These are phyloP conservation scores for Haberlea rhodopensis DNA, from an alignment of 257 asterid genomes.

Conservation along the genomic window DNA sequence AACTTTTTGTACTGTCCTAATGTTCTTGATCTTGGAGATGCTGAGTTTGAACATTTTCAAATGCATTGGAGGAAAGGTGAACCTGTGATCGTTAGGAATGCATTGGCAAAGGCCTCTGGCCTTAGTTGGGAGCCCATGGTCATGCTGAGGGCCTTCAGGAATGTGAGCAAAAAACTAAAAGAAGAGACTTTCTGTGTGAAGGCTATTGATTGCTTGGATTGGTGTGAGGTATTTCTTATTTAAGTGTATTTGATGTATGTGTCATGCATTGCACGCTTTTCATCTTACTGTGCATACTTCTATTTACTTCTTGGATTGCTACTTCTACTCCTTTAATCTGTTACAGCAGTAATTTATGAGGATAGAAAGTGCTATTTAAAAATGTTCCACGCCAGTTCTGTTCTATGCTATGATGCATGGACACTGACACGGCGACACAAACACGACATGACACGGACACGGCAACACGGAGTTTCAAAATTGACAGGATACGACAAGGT, in stretches of 20 bases:
- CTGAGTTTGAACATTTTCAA: constrained; percentile 61
- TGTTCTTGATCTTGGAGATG: constrained; percentile 44
- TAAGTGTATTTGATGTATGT: constrained; percentile 1
- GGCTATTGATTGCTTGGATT: constrained; percentile 81
- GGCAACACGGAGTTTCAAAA: too few species aligned
- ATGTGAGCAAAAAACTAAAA: constrained; percentile 50
- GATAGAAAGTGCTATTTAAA: background rate
- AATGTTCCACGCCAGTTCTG: background rate
- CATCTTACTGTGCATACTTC: background rate
- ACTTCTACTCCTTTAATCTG: background rate
- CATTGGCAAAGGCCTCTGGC: constrained; percentile 51
- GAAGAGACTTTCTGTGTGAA: constrained; percentile 52
- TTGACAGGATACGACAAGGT: too few species aligned
- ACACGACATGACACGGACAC: too few species aligned
- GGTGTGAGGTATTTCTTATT: constrained; percentile 64
- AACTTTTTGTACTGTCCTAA: constrained; percentile 66
- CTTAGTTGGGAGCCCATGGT: constrained; percentile 95
- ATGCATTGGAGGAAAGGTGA: constrained; percentile 85
- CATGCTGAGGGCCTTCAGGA: constrained; percentile 81
- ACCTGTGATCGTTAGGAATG: constrained; percentile 70
- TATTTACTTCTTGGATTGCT: constrained; percentile 2
- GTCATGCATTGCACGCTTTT: background rate
- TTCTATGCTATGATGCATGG: too few species aligned
- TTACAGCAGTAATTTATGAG: background rate
- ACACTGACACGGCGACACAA: too few species aligned